Base-by-base conservation (phyloP, 768 basidiomycete genomes). In the Pulveroboletus sp. region DNA sequence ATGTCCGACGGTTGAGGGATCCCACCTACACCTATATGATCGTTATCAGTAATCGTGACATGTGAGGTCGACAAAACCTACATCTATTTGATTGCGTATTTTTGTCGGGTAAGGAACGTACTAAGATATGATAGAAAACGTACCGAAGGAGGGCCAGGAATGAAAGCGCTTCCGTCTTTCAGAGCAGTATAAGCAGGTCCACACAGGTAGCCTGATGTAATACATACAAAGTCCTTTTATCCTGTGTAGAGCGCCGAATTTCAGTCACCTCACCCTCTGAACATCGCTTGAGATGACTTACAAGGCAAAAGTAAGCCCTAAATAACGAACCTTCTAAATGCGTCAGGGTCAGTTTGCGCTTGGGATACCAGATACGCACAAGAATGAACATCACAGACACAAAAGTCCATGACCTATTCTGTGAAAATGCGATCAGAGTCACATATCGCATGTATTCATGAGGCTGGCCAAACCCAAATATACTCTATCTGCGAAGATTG, bases 331-430 rank as follows among this genome's bases (percentile, higher is more conserved):
- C 61, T 63, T 50, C 2, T 4, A 32, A 28, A 18, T 28, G 8
- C 6, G 11, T 49, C 46, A 53, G 45, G 33, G n/a, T 24, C 4
- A 1, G 37, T 13, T n/a, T 8, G 10, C 8, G n/a, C 28, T 15
- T 1, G 0, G 13, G 30, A 24, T 11, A 33, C 1, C 2, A 43
- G n/a, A 41, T 18, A 63, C 61, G 18, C 10, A 59, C 60, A n/a
- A 63, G 0, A 18, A 54, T 7, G 35, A 63, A 61, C 27, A 54
- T 41, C 6, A 14, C 11, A 5, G 57, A 49, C 1, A 61, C 51
- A 26, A 41, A 36, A 5, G 49, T 53, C 60, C 60, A 62, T 11
- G 55, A 17, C 28, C 50, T 50, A 21, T 24, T 57, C 61, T 63
- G 39, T 44, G 17, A 43, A 35, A 2, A 26, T 7, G 1, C 1